phyloP scores from a whole-genome alignment of 805 yeast genomes.

The Middelhovenomyces tepae region DNA sequence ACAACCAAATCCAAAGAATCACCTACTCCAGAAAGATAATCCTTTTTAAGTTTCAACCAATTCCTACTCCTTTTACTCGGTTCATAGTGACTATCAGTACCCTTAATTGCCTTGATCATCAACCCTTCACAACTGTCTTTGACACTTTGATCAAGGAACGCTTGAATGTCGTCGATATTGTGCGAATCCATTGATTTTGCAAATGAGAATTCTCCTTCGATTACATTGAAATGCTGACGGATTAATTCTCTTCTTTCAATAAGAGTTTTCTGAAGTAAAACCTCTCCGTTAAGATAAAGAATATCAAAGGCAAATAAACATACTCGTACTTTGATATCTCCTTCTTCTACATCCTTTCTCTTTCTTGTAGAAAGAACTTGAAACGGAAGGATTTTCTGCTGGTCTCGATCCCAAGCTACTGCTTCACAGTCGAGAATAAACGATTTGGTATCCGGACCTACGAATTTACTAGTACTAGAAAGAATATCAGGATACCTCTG shows the following conservation, averaged over 20 bases:
- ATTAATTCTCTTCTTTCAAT: constrained; percentile 60
- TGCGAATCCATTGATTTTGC: constrained; percentile 70
- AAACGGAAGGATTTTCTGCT: constrained; percentile 79
- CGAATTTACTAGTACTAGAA: constrained; percentile 32
- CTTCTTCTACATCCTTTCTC: constrained; percentile 82
- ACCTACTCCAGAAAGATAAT: constrained; percentile 90
- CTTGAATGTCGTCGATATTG: constrained; percentile 64
- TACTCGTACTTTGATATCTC: constrained; percentile 82
- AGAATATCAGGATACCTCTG: constrained; percentile 88
- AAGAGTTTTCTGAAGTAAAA: constrained; percentile 58
- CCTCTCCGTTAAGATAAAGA: constrained; percentile 61
- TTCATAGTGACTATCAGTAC: constrained; percentile 74
- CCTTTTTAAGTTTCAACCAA: constrained; percentile 94
- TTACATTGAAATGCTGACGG: constrained; percentile 44
- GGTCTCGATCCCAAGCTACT: constrained; percentile 87
- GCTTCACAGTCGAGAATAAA: constrained; percentile 93
- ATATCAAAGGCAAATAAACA: constrained; percentile 91
- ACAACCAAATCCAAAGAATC: constrained; percentile 92
- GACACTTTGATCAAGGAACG: constrained; percentile 79
- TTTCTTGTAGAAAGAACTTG: constrained; percentile 90
- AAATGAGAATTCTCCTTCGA: constrained; percentile 71
- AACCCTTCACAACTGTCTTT: constrained; percentile 90
- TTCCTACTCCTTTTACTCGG: constrained; percentile 92
- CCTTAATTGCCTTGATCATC: constrained; percentile 86
- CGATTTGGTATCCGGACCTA: constrained; percentile 33